Percentiles rank a stretch among this genome's conserved stretches.
These are phyloP conservation scores for Macrophomina pseudophaseolina DNA, from an alignment of 2,329 filamentous ascomycete genomes.

Conservation along the genomic window DNA sequence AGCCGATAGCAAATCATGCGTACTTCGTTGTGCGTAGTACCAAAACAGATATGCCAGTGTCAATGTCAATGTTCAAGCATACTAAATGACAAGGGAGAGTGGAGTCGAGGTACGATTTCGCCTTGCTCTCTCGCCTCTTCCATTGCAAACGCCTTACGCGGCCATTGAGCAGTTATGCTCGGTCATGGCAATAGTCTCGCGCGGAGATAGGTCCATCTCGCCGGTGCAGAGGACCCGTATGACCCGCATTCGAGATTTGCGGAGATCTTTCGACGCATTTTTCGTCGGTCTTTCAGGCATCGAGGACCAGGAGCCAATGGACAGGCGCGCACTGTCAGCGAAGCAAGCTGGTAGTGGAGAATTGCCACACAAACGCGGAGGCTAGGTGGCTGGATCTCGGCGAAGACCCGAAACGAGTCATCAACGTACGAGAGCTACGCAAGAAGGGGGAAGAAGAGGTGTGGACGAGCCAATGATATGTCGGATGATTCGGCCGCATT, in stretches of 20 bases:
- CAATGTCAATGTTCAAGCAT: no score
- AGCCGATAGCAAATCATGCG: no score
- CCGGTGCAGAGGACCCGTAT: no score
- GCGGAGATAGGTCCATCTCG: background rate
- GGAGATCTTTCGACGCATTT: background rate
- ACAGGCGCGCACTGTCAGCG: background rate
- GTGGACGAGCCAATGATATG: background rate
- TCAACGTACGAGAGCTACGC: constrained; percentile 10
- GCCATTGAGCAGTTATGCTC: background rate
- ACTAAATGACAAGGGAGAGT: no score
- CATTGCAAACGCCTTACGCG: background rate
- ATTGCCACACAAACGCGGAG: background rate
- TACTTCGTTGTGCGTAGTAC: no score
- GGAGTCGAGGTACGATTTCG: no score
- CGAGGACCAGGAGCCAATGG: background rate
- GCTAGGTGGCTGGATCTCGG: constrained; percentile 3
- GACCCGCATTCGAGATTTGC: background rate
- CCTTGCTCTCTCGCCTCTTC: no score
- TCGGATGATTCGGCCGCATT: background rate
- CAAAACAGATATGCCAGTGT: background rate
- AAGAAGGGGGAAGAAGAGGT: background rate
- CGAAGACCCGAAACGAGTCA: constrained; percentile 1
- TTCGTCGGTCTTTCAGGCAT: background rate
- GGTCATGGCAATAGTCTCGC: background rate
- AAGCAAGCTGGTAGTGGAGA: constrained; percentile 5